Evolutionary conservation across 306 rosid species (phyloP).

Genomic region (Sphenostylis stenocarpa): DNA sequence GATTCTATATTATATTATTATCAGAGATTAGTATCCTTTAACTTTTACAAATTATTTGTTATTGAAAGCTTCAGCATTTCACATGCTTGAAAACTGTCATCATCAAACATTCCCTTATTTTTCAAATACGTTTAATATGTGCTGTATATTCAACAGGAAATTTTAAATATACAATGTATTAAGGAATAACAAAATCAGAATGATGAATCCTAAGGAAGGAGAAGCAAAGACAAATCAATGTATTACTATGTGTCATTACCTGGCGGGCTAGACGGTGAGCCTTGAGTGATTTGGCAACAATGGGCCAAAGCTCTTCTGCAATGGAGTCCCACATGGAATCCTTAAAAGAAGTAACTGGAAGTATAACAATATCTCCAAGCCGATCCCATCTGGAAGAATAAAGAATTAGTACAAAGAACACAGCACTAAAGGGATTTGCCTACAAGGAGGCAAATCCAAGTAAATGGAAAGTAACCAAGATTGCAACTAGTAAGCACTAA

Average conservation of each 20-base stretch:
- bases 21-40: not conserved
- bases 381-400: constrained; percentile 76
- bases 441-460: constrained; percentile 8
- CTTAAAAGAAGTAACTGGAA: constrained; percentile 74
- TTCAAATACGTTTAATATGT: not conserved
- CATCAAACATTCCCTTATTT: constrained; percentile 24
- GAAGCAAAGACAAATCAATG: constrained; percentile 1
- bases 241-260: constrained; percentile 45
- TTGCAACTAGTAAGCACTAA: not conserved
- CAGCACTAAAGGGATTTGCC: constrained; percentile 19
- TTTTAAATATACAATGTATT: not conserved
- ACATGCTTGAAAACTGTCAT: constrained; percentile 17
- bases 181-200: not conserved
- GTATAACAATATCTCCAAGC: constrained; percentile 78
- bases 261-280: constrained; percentile 80
- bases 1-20: not conserved
- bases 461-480: constrained; percentile 35
- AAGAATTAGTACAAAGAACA: constrained; percentile 29
- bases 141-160: constrained; percentile 3
- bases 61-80: not conserved
- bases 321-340: constrained; percentile 69
- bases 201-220: constrained; percentile 14
- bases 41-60: not conserved
- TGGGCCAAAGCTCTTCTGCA: constrained; percentile 74
- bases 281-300: constrained; percentile 73